These are phyloP conservation scores for Thamnidium elegans DNA, from an alignment of 192 early-diverging fungal species.

Conservation along the genomic window DNA sequence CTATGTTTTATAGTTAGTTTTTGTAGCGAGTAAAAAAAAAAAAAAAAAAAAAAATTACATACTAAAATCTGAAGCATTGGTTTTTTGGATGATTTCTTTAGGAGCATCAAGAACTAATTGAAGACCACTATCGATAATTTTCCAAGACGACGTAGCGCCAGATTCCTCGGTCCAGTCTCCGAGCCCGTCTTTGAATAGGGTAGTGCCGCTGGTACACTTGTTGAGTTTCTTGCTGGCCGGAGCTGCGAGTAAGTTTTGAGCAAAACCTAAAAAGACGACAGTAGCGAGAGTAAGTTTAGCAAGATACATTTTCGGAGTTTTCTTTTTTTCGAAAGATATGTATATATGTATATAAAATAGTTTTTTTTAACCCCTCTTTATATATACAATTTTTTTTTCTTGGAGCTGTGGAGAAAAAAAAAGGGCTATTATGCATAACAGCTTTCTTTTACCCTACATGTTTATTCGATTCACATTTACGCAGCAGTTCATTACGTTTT, in stretches of 20 bases:
- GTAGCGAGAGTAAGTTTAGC: background rate
- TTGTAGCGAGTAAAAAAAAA: background rate
- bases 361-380: too few relatives aligned
- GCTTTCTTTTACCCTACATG: too few relatives aligned
- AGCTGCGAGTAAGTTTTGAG: background rate
- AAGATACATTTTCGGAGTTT: background rate
- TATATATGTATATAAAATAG: too few relatives aligned
- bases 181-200: background rate
- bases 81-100: background rate
- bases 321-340: too few relatives aligned
- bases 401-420: too few relatives aligned
- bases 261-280: background rate
- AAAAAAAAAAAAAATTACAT: background rate
- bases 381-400: too few relatives aligned
- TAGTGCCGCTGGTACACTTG: background rate
- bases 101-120: background rate
- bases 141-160: background rate
- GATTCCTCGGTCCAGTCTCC: background rate
- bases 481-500: too few relatives aligned
- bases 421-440: too few relatives aligned
- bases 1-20: background rate
- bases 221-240: background rate
- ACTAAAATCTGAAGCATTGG: background rate
- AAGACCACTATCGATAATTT: background rate
- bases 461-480: too few relatives aligned